Percentiles rank a stretch among this genome's conserved stretches.
Evolutionary conservation across 1,284 basidiomycete genomes (phyloP).

Genomic region (Ustilago tritici): DNA sequence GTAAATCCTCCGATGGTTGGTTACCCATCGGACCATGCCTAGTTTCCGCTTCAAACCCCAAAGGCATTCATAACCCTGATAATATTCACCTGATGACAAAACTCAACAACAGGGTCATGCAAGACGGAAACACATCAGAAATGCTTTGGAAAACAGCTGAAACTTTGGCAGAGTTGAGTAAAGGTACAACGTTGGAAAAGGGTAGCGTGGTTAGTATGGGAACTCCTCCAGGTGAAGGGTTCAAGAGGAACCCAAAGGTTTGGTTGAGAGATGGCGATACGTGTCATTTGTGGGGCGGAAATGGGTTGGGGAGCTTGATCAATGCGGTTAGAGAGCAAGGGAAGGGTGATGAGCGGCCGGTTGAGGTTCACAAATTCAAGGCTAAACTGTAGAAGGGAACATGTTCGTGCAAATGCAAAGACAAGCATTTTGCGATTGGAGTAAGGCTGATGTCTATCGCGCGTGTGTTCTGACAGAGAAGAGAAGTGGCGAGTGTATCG

Average conservation of each 20-base stretch:
- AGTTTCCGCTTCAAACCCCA: slow-evolving; percentile 67
- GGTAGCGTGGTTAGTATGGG: slow-evolving; percentile 83
- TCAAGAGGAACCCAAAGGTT: slow-evolving; percentile 77
- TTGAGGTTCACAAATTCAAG: slow-evolving; percentile 14
- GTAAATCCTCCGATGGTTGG: slow-evolving; percentile 53
- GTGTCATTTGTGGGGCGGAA: slow-evolving; percentile 69
- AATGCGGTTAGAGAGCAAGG: slow-evolving; percentile 25
- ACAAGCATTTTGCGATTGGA: background rate
- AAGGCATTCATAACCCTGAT: slow-evolving; percentile 79
- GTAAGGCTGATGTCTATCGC: too few species aligned
- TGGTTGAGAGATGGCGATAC: slow-evolving; percentile 83
- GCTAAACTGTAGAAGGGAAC: slow-evolving; percentile 14
- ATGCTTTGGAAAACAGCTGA: slow-evolving; percentile 63
- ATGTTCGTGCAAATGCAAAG: background rate
- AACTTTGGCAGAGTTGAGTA: slow-evolving; percentile 46
- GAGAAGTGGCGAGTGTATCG: too few species aligned
- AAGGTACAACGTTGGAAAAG: slow-evolving; percentile 82
- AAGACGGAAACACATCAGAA: slow-evolving; percentile 77
- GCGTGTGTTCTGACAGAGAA: too few species aligned
- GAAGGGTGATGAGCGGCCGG: slow-evolving; percentile 9
- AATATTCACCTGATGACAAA: slow-evolving; percentile 76
- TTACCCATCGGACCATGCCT: slow-evolving; percentile 48
- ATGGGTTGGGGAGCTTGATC: slow-evolving; percentile 38
- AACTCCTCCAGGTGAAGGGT: slow-evolving; percentile 76
- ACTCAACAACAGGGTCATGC: slow-evolving; percentile 78